Percentiles rank a stretch among this genome's conserved stretches.
phyloP scores from a whole-genome alignment of 169 alveolate species.

The Besnoitia besnoiti region DNA sequence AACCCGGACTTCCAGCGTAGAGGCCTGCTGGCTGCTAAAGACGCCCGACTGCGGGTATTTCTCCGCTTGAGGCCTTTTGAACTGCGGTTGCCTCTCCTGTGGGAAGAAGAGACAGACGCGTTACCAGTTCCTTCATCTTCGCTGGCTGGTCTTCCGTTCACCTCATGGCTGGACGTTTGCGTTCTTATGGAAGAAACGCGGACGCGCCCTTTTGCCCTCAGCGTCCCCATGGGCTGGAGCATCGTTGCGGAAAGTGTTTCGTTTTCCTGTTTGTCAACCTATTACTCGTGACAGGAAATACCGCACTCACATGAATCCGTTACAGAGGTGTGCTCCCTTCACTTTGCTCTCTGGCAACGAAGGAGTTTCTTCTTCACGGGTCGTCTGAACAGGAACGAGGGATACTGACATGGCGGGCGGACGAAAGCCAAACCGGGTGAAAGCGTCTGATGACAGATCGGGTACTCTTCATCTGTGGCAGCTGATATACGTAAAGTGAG shows the following conservation, averaged over 20 bases:
- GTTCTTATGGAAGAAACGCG: neutral
- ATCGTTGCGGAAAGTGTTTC: neutral
- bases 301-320: too few species aligned
- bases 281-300: too few species aligned
- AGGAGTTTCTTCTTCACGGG: neutral
- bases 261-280: too few species aligned
- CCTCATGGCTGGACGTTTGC: neutral
- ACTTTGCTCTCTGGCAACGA: neutral
- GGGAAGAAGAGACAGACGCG: too few species aligned
- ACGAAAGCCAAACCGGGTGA: neutral
- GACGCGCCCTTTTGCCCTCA: neutral
- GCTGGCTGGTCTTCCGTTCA: neutral
- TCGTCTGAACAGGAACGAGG: neutral
- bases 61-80: too few species aligned
- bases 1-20: too few species aligned
- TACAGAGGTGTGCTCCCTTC: neutral
- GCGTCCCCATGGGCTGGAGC: neutral
- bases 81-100: too few species aligned
- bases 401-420: slow-evolving; percentile 30
- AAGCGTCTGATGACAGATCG: neutral
- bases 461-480: neutral
- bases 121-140: neutral
- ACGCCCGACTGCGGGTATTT: too few species aligned
- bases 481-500: too few species aligned
- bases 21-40: too few species aligned